Base-by-base conservation (phyloP, 257 asterid species). In the Asclepias syriaca region DNA sequence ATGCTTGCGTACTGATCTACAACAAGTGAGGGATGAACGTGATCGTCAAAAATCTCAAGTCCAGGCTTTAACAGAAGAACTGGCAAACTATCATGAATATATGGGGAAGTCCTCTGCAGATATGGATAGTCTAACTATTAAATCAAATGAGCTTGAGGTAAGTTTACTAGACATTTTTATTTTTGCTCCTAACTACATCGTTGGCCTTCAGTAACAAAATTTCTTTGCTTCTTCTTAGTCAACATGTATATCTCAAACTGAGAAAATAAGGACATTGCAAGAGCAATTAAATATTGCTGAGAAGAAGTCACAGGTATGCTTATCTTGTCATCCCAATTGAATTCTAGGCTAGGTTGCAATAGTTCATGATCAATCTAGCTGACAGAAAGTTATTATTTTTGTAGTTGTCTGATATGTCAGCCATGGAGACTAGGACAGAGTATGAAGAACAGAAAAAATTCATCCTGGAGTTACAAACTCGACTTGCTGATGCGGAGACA, bases 21-120 rank as follows among this genome's bases (percentile, higher is more conserved):
- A 86, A 67, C 93, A 85, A 88, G 88, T 84, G 71, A 85, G 97
- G 77, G 97, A 87, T 55, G 98, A 92, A 54, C 97, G 96, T 34
- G 94, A 90, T 77, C 84, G 86, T 15, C 91, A 85, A 74, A 53
- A 83, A 77, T 72, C 60, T 49, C 90, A 82, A 61, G 96, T 84
- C 66, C 85, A 85, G 80, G 75, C 78, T 74, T 81, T 94, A 75
- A 80, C 85, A 43, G 77, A 80, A 40, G 95, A 95, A 57, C 79
- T 90, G 43, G 83, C 65, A 34, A 85, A 81, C 75, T 87, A 81
- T 77, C 90, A 80, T 71, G 99, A 95, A 79, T 65, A 69, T 73
- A 68, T 87, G 58, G 96, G 89, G 76, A 82, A 86, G 78, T 81
- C 87, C n/a, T 22, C 58, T 53, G 88, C 87, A 22, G 83, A 80